These are phyloP conservation scores for Fusarium hostae DNA, from an alignment of 2,329 filamentous ascomycete species.

Conservation along the genomic window DNA sequence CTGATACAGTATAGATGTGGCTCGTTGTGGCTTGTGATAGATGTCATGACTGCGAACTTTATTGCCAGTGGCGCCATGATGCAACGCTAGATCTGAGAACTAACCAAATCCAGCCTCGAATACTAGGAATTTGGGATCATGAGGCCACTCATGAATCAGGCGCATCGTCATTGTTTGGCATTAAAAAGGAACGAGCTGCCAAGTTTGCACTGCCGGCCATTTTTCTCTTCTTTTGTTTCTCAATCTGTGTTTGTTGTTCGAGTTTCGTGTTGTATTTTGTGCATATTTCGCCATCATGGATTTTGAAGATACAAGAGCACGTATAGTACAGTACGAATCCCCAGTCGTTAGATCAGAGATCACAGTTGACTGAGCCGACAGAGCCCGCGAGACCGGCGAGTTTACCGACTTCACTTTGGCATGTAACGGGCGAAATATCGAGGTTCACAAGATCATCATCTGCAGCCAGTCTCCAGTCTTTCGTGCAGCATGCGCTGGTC, in stretches of 20 bases:
- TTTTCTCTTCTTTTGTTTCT: accelerated
- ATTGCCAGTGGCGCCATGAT: conserved; percentile 14
- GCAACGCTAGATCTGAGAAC: not conserved
- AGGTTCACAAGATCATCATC: conserved; percentile 7
- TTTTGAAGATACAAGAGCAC: not conserved
- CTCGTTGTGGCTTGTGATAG: not conserved
- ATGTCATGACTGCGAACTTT: not conserved
- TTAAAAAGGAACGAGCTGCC: not conserved
- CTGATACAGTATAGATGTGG: accelerated
- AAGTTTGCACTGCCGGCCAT: accelerated
- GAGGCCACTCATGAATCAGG: conserved; percentile 9
- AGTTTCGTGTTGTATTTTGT: not conserved
- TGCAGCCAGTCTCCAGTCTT: conserved; percentile 18
- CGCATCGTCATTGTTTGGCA: not conserved
- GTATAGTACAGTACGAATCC: not conserved
- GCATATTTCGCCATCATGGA: not conserved
- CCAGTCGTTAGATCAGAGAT: accelerated
- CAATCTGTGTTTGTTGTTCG: not conserved
- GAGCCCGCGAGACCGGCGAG: not conserved
- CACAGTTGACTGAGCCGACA: not conserved
- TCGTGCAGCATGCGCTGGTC: conserved; percentile 5
- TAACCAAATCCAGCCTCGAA: not conserved
- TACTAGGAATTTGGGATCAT: not conserved
- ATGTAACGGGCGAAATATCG: not conserved
- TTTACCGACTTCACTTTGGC: conserved; percentile 4